These are phyloP conservation scores for Exidia glandulosa DNA, from an alignment of 768 basidiomycete genomes.

Conservation along the genomic window DNA sequence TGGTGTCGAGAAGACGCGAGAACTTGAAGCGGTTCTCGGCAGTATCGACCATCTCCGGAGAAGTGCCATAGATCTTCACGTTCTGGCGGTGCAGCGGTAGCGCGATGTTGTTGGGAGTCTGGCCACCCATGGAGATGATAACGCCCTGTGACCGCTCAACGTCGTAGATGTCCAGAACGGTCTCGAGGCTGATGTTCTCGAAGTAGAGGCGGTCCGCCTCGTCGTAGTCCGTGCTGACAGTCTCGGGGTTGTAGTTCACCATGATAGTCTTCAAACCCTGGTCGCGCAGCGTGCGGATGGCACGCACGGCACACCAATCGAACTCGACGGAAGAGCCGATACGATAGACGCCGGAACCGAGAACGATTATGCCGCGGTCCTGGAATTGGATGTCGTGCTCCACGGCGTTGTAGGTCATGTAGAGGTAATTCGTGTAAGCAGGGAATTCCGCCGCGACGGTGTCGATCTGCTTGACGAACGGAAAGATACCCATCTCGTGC, in stretches of 20 bases:
- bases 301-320: constrained; percentile 98
- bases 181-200: constrained; percentile 95
- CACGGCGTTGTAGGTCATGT: constrained; percentile 94
- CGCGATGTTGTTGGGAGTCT: constrained; percentile 98
- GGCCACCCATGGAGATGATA: constrained; percentile 96
- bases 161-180: constrained; percentile 95
- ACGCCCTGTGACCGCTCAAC: constrained; percentile 79
- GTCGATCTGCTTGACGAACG: constrained; percentile 98
- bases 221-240: constrained; percentile 97
- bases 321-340: constrained; percentile 99
- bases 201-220: constrained; percentile 98
- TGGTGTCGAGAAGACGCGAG: constrained; percentile 92
- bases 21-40: constrained; percentile 99
- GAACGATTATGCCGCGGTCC: constrained; percentile 91
- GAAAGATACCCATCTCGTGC: constrained; percentile 69
- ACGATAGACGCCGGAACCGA: constrained; percentile 96
- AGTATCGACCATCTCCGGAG: constrained; percentile 98
- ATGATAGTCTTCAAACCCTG: constrained; percentile 91
- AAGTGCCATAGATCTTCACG: constrained; percentile 96
- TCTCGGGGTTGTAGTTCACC: constrained; percentile 99
- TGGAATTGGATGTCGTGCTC: constrained; percentile 86
- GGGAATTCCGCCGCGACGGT: constrained; percentile 99
- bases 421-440: constrained; percentile 96
- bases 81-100: constrained; percentile 92
- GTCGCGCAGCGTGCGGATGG: constrained; percentile 92